Base-by-base conservation (phyloP, 345 rosid species). In the Eutrema japonicum region DNA sequence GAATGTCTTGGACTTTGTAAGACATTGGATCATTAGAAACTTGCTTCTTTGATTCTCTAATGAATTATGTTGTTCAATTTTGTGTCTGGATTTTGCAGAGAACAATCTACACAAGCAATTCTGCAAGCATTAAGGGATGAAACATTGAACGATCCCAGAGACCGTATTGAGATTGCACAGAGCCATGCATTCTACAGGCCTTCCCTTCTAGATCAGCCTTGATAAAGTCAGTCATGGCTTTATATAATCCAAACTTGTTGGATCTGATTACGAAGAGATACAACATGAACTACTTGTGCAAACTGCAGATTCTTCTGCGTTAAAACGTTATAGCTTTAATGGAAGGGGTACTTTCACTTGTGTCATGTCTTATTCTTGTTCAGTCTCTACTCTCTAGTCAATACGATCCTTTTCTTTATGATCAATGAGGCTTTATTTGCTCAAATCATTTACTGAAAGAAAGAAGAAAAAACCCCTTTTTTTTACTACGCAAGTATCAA, bases 121-220 rank as follows among this genome's bases (percentile, higher is more conserved):
- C 87, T 95, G 38, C 84, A 90, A 73, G 98, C 93, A 3, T 60
- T 95, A 57, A 83, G 99, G 78, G 99, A 95, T 33, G 98, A 95
- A 80, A 87, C 99, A 29, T 16, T 90, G 94, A 84, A 92, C 18
- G 99, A 95, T 71, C 99, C 96, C 2, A 84, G 96, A 62, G 98
- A 95, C 65, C 88, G 94, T 29, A 95, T 95, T 0, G 89, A 90
- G 83, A 88, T 92, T 67, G 99, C 96, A 50, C 98, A 95, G 53
- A 86, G 82, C 55, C 99, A 84, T 78, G 89, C 87, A n/a, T 90
- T 92, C 83, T 90, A 89, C 84, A 83, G 88, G 75, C 65, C 65
- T 7, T 60, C 65, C 36, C 65, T 60, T 60, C 49, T 63, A n/a
- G 68, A 63, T 2, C 67, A 63, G 30, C 49, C 65, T 11, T 60